A percentile compares a stretch with the other conserved stretches of the same genome.
Evolutionary conservation across 2,329 filamentous ascomycete species (phyloP).

Genomic region (Exserohilum turcica): DNA sequence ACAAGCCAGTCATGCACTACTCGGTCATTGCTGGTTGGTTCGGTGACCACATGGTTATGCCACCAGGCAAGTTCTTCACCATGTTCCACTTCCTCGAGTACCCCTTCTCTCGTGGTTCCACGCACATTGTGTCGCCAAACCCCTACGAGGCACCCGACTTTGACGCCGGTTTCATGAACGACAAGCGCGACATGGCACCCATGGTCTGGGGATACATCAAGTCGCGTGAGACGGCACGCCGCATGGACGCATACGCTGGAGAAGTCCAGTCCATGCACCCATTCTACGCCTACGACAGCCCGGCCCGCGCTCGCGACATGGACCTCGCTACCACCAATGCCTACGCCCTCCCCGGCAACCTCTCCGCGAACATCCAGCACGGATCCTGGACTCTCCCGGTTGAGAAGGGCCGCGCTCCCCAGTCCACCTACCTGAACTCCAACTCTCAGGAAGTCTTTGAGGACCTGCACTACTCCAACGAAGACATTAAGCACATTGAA

Average conservation of each 20-base stretch:
- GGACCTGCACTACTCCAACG: conserved; percentile 68
- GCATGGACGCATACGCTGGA: conserved; percentile 78
- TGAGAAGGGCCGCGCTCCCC: conserved; percentile 58
- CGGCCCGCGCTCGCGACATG: conserved; percentile 72
- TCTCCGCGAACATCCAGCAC: conserved; percentile 73
- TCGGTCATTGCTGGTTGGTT: conserved; percentile 67
- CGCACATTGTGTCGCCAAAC: conserved; percentile 72
- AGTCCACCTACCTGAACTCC: conserved; percentile 63
- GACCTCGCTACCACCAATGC: conserved; percentile 75
- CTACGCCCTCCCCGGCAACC: conserved; percentile 74
- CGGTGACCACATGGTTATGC: conserved; percentile 63
- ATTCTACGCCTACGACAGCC: conserved; percentile 72
- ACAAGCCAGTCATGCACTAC: conserved; percentile 89
- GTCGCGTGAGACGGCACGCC: conserved; percentile 76
- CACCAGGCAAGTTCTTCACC: conserved; percentile 78
- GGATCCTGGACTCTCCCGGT: conserved; percentile 71
- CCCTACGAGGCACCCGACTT: conserved; percentile 78
- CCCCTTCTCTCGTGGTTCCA: conserved; percentile 57
- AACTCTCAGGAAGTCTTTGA: conserved; percentile 65
- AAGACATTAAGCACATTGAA: conserved; percentile 69
- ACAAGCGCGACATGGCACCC: conserved; percentile 81
- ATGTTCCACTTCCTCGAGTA: conserved; percentile 55
- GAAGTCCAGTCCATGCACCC: conserved; percentile 70
- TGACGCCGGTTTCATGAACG: conserved; percentile 83
- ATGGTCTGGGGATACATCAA: conserved; percentile 84